Evolutionary conservation across 805 yeast genomes (phyloP).

Genomic region (Myxozyma nipponensis): DNA sequence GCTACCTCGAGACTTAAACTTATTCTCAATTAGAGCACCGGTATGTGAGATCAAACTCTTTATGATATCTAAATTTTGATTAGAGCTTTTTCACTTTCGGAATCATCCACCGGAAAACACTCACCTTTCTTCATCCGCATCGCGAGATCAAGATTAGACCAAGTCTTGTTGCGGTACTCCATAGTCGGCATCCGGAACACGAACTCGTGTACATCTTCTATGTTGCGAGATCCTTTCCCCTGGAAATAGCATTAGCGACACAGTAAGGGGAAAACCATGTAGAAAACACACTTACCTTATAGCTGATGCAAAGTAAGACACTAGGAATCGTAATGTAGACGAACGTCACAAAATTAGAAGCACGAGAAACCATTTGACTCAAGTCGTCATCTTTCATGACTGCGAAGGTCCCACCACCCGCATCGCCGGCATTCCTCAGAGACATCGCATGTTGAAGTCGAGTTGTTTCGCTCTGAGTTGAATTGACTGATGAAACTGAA

Average conservation of each 20-base stretch:
- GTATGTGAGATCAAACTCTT: conserved; percentile 45
- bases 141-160: conserved; percentile 69
- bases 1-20: conserved; percentile 44
- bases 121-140: conserved; percentile 55
- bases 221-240: conserved; percentile 63
- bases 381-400: conserved; percentile 30
- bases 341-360: conserved; percentile 68
- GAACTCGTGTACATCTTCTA: conserved; percentile 76
- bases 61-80: conserved; percentile 34
- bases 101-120: not conserved
- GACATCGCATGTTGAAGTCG: not conserved
- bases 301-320: conserved; percentile 63
- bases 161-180: conserved; percentile 55
- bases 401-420: not conserved
- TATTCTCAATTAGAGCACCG: conserved; percentile 77
- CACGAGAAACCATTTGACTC: conserved; percentile 67
- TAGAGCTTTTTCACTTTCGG: not conserved
- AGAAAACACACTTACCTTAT: conserved; percentile 42
- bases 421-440: not conserved
- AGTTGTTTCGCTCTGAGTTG: conserved; percentile 6
- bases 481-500: conserved; percentile 10
- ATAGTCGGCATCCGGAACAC: conserved; percentile 61
- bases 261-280: not conserved
- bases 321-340: conserved; percentile 51
- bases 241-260: conserved; percentile 3